Conservation (phyloP, 257 asterid species). For the Nicotiana sylvestris region DNA sequence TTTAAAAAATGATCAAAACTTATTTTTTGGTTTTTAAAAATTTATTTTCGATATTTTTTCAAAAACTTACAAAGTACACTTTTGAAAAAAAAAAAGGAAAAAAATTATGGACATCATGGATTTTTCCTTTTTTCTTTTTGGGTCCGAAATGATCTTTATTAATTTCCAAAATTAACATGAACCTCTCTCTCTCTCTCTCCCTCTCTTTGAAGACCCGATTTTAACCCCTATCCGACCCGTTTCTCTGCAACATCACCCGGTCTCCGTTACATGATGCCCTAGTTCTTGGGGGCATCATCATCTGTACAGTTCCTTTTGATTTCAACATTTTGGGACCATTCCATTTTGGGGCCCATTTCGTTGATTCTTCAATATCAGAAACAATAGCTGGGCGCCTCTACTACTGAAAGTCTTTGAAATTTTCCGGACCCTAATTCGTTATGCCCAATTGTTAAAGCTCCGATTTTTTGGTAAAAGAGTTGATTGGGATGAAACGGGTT, state of each 20-base stretch:
- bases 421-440: conserved; percentile 7
- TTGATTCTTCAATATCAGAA: conserved; percentile 20
- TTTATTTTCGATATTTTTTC: too few relatives aligned
- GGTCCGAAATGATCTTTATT: not conserved
- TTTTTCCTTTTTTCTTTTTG: not conserved
- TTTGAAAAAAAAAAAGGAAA: too few relatives aligned
- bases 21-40: too few relatives aligned
- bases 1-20: too few relatives aligned
- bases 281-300: not conserved
- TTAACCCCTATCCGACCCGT: not conserved
- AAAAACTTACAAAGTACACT: too few relatives aligned
- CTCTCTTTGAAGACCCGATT: not conserved
- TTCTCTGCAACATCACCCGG: not conserved
- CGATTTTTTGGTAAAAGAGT: not conserved
- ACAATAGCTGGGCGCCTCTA: not conserved
- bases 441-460: conserved; percentile 1
- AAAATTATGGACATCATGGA: too few relatives aligned
- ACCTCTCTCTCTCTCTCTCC: not conserved
- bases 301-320: not conserved
- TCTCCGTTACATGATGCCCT: not conserved
- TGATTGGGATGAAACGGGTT: not conserved
- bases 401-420: not conserved
- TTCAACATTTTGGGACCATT: conserved; percentile 15
- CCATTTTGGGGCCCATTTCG: conserved; percentile 3
- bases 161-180: not conserved